phyloP scores from a whole-genome alignment of 495 filamentous ascomycete genomes.

The Daldinia bambusicola region DNA sequence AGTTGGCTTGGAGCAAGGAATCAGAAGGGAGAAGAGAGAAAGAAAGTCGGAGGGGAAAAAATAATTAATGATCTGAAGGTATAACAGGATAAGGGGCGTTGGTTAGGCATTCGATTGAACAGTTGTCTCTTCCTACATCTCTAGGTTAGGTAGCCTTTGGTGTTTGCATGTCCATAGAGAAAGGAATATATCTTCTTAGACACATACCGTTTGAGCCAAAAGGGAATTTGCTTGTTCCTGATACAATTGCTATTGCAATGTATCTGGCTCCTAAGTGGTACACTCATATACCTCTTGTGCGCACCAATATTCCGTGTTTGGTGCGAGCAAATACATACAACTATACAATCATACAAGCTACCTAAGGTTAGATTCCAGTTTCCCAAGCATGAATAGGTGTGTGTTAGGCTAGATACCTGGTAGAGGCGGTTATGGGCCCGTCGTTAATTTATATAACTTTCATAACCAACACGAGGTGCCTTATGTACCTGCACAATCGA shows the following conservation, averaged over 20 bases:
- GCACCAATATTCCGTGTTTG: not conserved
- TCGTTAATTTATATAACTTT: no score
- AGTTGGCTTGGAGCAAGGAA: not conserved
- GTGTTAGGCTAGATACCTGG: no score
- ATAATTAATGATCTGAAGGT: not conserved
- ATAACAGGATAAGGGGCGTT: not conserved
- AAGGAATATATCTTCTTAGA: not conserved
- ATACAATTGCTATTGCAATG: no score
- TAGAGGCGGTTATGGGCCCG: not conserved
- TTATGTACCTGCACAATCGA: no score
- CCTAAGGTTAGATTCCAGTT: no score
- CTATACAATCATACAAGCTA: not conserved
- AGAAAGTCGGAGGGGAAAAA: not conserved
- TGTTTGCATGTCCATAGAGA: not conserved
- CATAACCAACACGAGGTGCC: no score
- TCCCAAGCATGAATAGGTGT: no score
- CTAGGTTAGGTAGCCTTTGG: not conserved
- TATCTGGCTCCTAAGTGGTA: no score
- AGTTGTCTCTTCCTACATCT: not conserved
- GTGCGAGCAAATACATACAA: not conserved
- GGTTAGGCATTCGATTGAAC: not conserved
- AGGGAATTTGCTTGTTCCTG: no score
- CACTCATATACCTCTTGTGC: not conserved
- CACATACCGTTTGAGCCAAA: no score
- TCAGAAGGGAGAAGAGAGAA: not conserved